Conservation (phyloP, 192 early-diverging fungal species). For the Pilaira anomala region DNA sequence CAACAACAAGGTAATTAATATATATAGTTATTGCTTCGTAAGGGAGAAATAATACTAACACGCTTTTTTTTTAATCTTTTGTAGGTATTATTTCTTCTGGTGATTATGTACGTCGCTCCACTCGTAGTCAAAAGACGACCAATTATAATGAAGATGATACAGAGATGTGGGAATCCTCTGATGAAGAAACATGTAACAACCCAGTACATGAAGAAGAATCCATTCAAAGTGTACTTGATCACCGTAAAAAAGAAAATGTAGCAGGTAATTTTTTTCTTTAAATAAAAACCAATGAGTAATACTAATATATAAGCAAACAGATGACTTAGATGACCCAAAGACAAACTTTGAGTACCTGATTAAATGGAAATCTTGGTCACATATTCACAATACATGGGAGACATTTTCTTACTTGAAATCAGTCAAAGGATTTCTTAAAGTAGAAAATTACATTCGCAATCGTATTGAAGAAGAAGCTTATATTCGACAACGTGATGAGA, state of each 20-base stretch:
- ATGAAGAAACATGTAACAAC: slow-evolving; percentile 30
- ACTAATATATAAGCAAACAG: no score
- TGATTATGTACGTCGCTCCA: slow-evolving; percentile 37
- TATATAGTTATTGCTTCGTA: no score
- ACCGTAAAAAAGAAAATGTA: slow-evolving; percentile 30
- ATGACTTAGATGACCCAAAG: slow-evolving; percentile 42
- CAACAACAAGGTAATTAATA: no score
- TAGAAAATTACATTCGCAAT: slow-evolving; percentile 80
- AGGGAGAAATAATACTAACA: no score
- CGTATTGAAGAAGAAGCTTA: slow-evolving; percentile 56
- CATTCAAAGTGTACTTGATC: slow-evolving; percentile 57
- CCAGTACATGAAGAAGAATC: slow-evolving; percentile 44
- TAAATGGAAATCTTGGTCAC: slow-evolving; percentile 92
- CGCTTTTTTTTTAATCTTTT: not conserved
- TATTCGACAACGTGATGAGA: slow-evolving; percentile 60
- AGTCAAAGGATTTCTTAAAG: slow-evolving; percentile 84
- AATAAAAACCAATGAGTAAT: not conserved
- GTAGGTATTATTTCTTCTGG: not conserved
- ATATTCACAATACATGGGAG: slow-evolving; percentile 92
- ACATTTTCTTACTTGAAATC: slow-evolving; percentile 57
- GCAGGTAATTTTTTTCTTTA: slow-evolving; percentile 26
- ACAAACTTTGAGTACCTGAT: slow-evolving; percentile 76
- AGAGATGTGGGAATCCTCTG: slow-evolving; percentile 34
- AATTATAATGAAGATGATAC: slow-evolving; percentile 46
- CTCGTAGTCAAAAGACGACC: slow-evolving; percentile 28